Base-by-base conservation (phyloP, 805 yeast genomes). In the Nakazawaea ishiwadae region DNA sequence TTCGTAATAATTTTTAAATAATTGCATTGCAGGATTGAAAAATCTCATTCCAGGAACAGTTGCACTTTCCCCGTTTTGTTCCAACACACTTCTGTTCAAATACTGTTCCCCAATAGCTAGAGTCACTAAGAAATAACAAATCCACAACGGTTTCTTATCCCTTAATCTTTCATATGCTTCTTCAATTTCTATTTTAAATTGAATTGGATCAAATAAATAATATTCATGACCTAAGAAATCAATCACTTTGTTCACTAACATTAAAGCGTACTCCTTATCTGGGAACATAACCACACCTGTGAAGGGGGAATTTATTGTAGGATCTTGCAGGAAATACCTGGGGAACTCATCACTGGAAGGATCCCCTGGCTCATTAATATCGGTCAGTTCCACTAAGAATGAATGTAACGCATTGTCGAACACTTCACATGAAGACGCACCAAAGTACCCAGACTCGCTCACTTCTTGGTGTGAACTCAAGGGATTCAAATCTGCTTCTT, bases 91-190 rank as follows among this genome's bases (percentile, higher is more conserved):
- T 15, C 48, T 47, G 35, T 51, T 50, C 19, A 50, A 35, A 34
- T 48, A 54, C 38, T 55, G 59, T 31, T 55, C 56, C 4, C 60
- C 60, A 31, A 55, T 48, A 3, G 60, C 60, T 32, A 55, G 24
- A 1, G 51, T 47, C 5, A 52, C 50, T 17, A 53, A 44, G 17
- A 55, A 43, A 33, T 48, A 55, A 11, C 51, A 49, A 4, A 48
- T 33, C 52, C 54, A 51, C 11, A n/a, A 9, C 9, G 32, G 18
- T 17, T 30, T 30, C 17, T 30, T 30, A 17, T 30, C 18, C 10
- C 17, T 30, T 7, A 30, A n/a, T 11, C 18, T n/a, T 17, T 14
- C 19, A 30, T 30, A 30, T 14, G 18, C 32, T 30, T 30, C 32
- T 3, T 30, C 32, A 15, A 30, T 30, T 15, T 30, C 32, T 14